Conservation (phyloP, 2,329 filamentous ascomycete genomes). For the Allantophomopsis cytisporea region DNA sequence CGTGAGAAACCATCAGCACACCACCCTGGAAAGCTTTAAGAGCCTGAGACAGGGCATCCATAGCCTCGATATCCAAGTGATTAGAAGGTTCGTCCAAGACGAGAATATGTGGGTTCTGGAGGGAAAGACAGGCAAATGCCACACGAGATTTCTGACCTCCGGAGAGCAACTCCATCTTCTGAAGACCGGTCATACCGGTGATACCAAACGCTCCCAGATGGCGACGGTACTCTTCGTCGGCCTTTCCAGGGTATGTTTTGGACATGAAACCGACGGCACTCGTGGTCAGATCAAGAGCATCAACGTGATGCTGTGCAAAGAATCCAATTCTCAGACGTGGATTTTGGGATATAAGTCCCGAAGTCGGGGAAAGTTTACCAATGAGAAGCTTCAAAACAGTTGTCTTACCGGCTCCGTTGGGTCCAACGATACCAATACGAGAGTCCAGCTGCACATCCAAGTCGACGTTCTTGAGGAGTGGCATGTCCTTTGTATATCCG, state of each 20-base stretch:
- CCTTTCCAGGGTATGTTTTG: slow-evolving; percentile 76
- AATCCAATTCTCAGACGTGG: slow-evolving; percentile 84
- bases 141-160: slow-evolving; percentile 98
- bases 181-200: slow-evolving; percentile 89
- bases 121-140: slow-evolving; percentile 88
- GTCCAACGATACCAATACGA: slow-evolving; percentile 96
- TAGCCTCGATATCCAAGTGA: slow-evolving; percentile 93
- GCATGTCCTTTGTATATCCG: slow-evolving; percentile 70
- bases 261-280: slow-evolving; percentile 96
- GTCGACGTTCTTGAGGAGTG: slow-evolving; percentile 75
- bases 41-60: slow-evolving; percentile 85
- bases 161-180: slow-evolving; percentile 88
- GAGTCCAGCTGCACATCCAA: slow-evolving; percentile 96
- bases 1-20: slow-evolving; percentile 97
- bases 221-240: slow-evolving; percentile 92
- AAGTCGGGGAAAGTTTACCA: slow-evolving; percentile 62
- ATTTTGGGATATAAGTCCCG: slow-evolving; percentile 77
- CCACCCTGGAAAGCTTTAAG: slow-evolving; percentile 82
- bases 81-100: slow-evolving; percentile 98
- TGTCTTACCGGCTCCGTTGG: slow-evolving; percentile 97
- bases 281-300: slow-evolving; percentile 78
- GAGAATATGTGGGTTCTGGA: slow-evolving; percentile 91
- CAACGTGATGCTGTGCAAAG: slow-evolving; percentile 97
- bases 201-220: slow-evolving; percentile 83
- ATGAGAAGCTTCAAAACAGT: slow-evolving; percentile 97